phyloP scores from a whole-genome alignment of 1,284 basidiomycete species.

The Moniliella sp. region DNA sequence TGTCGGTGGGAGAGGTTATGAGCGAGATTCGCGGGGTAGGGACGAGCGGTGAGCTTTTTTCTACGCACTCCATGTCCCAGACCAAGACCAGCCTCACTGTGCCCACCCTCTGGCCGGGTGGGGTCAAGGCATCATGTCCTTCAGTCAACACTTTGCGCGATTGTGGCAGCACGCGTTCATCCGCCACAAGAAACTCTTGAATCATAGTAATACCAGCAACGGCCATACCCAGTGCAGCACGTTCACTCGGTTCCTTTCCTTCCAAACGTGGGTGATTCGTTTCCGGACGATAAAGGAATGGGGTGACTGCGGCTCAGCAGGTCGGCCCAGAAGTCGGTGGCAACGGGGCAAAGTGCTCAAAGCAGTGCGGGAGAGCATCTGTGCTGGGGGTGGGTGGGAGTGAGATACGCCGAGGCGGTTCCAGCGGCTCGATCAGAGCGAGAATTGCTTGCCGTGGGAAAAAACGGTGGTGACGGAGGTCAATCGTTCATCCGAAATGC shows the following conservation, averaged over 20 bases:
- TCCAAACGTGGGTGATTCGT: slow-evolving; percentile 17
- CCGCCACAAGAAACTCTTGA: slow-evolving; percentile 34
- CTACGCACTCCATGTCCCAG: slow-evolving; percentile 34
- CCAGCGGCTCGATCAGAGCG: slow-evolving; percentile 28
- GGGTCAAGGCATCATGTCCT: background rate
- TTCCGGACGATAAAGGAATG: slow-evolving; percentile 18
- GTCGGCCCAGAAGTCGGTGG: slow-evolving; percentile 32
- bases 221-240: slow-evolving; percentile 27
- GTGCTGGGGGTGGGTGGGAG: too few relatives aligned
- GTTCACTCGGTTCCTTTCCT: slow-evolving; percentile 28
- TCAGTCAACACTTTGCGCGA: background rate
- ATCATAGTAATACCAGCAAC: slow-evolving; percentile 31
- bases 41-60: too few relatives aligned
- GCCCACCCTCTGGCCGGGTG: slow-evolving; percentile 28
- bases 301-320: slow-evolving; percentile 31
- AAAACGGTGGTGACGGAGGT: slow-evolving; percentile 33
- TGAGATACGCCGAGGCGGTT: slow-evolving; percentile 19
- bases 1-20: too few relatives aligned
- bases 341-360: slow-evolving; percentile 31
- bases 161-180: slow-evolving; percentile 11
- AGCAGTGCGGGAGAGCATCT: slow-evolving; percentile 3
- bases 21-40: too few relatives aligned
- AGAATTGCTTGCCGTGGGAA: slow-evolving; percentile 30
- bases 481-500: slow-evolving; percentile 15
- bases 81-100: slow-evolving; percentile 34